A percentile compares a stretch with the other conserved stretches of the same genome.
phyloP scores from a whole-genome alignment of 352 stramenopile genomes.

The Aphanomyces stellatus region DNA sequence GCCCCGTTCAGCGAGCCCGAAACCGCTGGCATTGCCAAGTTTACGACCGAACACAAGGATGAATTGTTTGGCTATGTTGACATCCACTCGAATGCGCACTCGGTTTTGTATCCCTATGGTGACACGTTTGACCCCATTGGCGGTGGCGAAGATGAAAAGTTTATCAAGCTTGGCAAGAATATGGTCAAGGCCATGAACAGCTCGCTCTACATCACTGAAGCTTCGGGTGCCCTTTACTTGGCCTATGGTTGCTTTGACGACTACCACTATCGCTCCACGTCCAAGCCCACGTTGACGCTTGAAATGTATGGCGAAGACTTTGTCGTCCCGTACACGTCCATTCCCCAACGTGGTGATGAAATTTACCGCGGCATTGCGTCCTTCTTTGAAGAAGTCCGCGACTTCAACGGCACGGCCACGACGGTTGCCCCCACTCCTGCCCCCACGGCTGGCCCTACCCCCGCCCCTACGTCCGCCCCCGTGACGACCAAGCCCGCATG shows the following conservation, averaged over 20 bases:
- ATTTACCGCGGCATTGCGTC: constrained; percentile 43
- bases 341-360: constrained; percentile 41
- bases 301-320: constrained; percentile 66
- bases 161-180: constrained; percentile 19
- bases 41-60: not conserved
- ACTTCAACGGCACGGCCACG: constrained; percentile 25
- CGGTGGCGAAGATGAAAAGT: constrained; percentile 40
- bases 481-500: not conserved
- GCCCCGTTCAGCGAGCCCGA: constrained; percentile 50
- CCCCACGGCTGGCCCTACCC: too few species aligned
- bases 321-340: constrained; percentile 42
- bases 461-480: not conserved
- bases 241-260: constrained; percentile 69
- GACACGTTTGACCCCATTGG: constrained; percentile 38
- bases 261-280: constrained; percentile 30
- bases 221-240: constrained; percentile 44
- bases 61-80: constrained; percentile 22
- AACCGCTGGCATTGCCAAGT: constrained; percentile 37
- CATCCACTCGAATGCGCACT: constrained; percentile 25
- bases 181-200: not conserved
- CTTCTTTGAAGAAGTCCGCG: constrained; percentile 43
- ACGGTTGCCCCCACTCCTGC: too few species aligned
- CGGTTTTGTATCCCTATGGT: constrained; percentile 35
- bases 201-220: constrained; percentile 41
- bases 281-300: constrained; percentile 52